These are phyloP conservation scores for Arachis stenosperma DNA, from an alignment of 306 rosid genomes.

Conservation along the genomic window DNA sequence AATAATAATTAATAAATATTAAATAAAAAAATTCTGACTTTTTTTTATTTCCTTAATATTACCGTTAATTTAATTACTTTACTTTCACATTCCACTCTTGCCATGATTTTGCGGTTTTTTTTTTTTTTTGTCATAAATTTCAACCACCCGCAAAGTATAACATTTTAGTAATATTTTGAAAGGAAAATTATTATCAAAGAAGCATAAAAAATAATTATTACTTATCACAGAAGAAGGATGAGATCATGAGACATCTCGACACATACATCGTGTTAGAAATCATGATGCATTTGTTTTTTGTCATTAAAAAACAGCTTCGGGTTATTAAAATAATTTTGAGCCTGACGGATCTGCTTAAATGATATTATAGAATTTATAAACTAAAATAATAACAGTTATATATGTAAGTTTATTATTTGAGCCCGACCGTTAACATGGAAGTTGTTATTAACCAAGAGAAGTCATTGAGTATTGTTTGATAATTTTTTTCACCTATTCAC, in stretches of 20 bases:
- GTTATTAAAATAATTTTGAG: background rate
- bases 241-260: conserved; percentile 13
- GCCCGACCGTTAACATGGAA: too few species aligned
- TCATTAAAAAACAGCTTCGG: background rate
- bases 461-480: too few species aligned
- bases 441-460: too few species aligned
- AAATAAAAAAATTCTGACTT: too few species aligned
- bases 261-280: background rate
- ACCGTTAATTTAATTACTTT: background rate
- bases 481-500: too few species aligned
- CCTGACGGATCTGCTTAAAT: background rate
- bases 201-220: too few species aligned
- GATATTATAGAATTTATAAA: background rate
- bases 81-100: background rate
- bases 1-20: too few species aligned
- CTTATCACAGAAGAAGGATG: background rate
- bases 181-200: too few species aligned
- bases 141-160: too few species aligned
- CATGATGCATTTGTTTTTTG: background rate
- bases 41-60: too few species aligned
- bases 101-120: background rate
- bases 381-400: background rate
- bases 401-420: too few species aligned
- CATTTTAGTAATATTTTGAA: background rate
- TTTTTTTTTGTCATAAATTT: background rate